These are phyloP conservation scores for Jatropha curcas DNA, from an alignment of 345 rosid species.

Conservation along the genomic window DNA sequence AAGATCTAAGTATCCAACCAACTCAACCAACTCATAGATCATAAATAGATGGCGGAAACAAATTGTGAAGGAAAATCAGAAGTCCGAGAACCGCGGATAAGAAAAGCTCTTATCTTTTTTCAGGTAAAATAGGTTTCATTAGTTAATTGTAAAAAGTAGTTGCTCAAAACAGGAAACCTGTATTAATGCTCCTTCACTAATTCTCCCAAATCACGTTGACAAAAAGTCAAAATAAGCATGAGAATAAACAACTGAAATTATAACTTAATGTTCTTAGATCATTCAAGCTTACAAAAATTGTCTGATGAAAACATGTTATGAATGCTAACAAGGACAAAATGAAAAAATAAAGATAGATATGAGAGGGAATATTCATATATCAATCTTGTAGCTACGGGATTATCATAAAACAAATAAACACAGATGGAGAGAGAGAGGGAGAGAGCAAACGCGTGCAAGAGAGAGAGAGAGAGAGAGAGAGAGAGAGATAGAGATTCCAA, in stretches of 20 bases:
- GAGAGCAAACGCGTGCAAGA: too few species aligned
- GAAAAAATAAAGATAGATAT: too few species aligned
- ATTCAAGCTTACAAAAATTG: not conserved
- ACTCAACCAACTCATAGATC: not conserved
- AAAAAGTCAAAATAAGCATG: not conserved
- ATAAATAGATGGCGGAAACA: not conserved
- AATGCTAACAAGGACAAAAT: not conserved
- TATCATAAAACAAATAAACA: too few species aligned
- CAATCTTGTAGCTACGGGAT: too few species aligned
- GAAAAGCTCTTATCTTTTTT: not conserved
- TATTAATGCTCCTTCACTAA: not conserved
- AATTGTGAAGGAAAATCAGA: not conserved
- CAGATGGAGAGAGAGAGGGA: too few species aligned
- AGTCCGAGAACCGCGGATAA: not conserved
- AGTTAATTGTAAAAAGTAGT: not conserved
- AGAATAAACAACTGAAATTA: not conserved
- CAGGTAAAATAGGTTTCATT: not conserved
- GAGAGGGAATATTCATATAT: too few species aligned
- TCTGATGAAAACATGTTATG: not conserved
- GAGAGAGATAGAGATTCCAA: too few species aligned
- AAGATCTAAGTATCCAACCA: too few species aligned
- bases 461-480: too few species aligned
- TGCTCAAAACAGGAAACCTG: not conserved
- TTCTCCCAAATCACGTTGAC: not conserved
- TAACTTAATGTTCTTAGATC: not conserved